These are phyloP conservation scores for Mycena olivaceomarginata DNA, from an alignment of 768 basidiomycete species.

Conservation along the genomic window DNA sequence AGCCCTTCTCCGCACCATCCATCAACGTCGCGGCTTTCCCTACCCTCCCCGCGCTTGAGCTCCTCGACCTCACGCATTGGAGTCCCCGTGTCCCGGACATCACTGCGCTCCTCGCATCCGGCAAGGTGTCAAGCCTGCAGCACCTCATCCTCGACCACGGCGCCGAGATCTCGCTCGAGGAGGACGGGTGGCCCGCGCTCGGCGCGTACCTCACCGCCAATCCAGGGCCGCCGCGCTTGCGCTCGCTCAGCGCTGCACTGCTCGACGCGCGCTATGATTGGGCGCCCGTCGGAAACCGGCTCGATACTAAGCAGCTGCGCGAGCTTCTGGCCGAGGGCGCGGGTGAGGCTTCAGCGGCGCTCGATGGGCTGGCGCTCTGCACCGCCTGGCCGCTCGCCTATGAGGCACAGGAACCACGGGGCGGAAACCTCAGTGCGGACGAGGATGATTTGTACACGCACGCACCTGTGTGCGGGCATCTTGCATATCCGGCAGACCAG, in stretches of 20 bases:
- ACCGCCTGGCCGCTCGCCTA: constrained; percentile 23
- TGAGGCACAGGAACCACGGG: neutral
- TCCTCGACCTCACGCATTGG: constrained; percentile 34
- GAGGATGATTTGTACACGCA: constrained; percentile 18
- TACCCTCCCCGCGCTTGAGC: constrained; percentile 22
- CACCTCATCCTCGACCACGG: constrained; percentile 37
- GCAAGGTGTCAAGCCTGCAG: constrained; percentile 14
- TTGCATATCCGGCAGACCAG: constrained; percentile 21
- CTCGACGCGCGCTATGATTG: constrained; percentile 2
- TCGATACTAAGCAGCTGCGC: neutral
- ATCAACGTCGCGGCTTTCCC: neutral
- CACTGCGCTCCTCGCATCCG: constrained; percentile 1
- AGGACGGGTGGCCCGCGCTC: constrained; percentile 20
- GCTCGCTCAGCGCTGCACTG: constrained; percentile 27
- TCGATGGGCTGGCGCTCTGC: constrained; percentile 12
- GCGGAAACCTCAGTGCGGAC: neutral
- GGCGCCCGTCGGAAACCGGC: neutral
- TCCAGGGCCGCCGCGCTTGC: neutral
- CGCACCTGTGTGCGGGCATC: constrained; percentile 25
- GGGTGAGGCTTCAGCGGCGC: neutral
- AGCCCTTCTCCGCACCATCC: constrained; percentile 5
- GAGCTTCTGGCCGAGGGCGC: neutral
- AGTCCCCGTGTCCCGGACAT: neutral
- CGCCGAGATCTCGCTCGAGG: constrained; percentile 5
- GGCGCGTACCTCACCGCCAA: constrained; percentile 7